Evolutionary conservation across 139 green algal species (phyloP), one percentile per base, ranked within the genome.

Genomic region (Chlorella sp.): DNA sequence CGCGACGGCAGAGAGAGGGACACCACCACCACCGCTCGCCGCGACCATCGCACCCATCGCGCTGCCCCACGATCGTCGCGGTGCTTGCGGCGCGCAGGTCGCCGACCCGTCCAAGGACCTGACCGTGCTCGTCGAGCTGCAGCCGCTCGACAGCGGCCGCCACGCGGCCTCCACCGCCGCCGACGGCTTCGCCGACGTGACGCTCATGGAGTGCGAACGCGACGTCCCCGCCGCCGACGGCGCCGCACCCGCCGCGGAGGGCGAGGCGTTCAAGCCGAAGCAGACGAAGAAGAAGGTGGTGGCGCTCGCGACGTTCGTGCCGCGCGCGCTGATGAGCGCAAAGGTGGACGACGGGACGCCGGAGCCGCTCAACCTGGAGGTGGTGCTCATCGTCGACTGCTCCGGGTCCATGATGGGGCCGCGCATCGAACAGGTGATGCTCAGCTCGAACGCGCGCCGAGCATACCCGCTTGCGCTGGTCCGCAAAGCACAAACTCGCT

Each of bases 221-320:
- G 4, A 35, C n/a, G 26, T 31, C 30, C 35, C 27, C 24, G n/a
- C n/a, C n/a, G n/a, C n/a, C n/a, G n/a, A n/a, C n/a, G n/a, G n/a
- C n/a, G n/a, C n/a, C n/a, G n/a, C n/a, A n/a, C n/a, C n/a, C n/a
- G n/a, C n/a, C n/a, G n/a, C n/a, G n/a, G n/a, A n/a, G n/a, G n/a
- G n/a, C n/a, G n/a, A n/a, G n/a, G n/a, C n/a, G n/a, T n/a, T n/a
- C n/a, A n/a, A n/a, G n/a, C n/a, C n/a, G n/a, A n/a, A n/a, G n/a
- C n/a, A n/a, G n/a, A n/a, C n/a, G n/a, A n/a, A n/a, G n/a, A n/a
- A 70, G n/a, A 79, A 79, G 74, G 32, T 36, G 27, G 30, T 83
- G 0, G 77, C 66, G 14, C 72, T 79, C 30, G 77, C 77, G 31
- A 79, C 72, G 23, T 83, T 83, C 50, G 70, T 83, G 34, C 77